Conservation (phyloP, 2,329 filamentous ascomycete genomes). For the Phyllosticta citriasiana region DNA sequence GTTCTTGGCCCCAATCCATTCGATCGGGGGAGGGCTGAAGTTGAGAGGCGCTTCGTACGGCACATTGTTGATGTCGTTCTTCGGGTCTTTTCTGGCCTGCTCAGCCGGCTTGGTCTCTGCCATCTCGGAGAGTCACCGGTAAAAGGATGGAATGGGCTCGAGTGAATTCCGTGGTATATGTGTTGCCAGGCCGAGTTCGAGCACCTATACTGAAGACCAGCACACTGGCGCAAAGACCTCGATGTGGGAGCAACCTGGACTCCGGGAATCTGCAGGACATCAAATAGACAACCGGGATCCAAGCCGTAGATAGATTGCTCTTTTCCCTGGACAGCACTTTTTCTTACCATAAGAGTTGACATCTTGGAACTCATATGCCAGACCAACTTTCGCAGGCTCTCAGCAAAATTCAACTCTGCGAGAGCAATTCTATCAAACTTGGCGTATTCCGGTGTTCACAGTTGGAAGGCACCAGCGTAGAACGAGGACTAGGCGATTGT, state of each 20-base stretch:
- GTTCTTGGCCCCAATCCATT: conserved; percentile 9
- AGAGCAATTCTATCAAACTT: not conserved
- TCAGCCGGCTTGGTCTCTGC: not conserved
- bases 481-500: not conserved
- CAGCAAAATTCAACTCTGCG: not conserved
- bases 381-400: not conserved
- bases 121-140: not conserved
- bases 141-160: too few relatives aligned
- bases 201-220: not conserved
- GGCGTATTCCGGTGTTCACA: not conserved
- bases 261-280: not conserved
- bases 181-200: not conserved
- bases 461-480: not conserved
- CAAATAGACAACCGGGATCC: not conserved
- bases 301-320: not conserved
- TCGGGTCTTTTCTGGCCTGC: not conserved
- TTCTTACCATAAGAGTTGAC: not conserved
- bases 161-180: too few relatives aligned
- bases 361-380: not conserved
- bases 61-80: conserved; percentile 10
- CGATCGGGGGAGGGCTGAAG: not conserved
- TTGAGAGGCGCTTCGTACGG: conserved; percentile 9
- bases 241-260: not conserved
- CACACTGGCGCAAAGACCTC: not conserved
- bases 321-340: not conserved